Percentiles rank a stretch among this genome's conserved stretches.
phyloP scores from a whole-genome alignment of 2,329 filamentous ascomycete genomes.

The Epichloe gansuensis region DNA sequence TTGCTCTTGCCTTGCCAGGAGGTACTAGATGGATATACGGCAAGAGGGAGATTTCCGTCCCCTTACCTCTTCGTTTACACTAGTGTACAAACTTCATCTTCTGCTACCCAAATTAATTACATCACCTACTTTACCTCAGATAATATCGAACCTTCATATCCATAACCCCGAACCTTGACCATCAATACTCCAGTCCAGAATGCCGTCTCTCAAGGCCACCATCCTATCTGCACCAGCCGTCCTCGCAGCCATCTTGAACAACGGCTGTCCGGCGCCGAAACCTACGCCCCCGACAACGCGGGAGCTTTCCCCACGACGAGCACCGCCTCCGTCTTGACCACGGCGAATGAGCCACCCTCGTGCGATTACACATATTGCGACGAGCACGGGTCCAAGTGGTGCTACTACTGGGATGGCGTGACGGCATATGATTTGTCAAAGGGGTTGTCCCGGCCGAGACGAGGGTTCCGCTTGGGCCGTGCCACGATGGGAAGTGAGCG shows the following conservation, averaged over 20 bases:
- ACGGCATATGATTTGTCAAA: slow-evolving; percentile 21
- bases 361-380: slow-evolving; percentile 27
- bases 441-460: slow-evolving; percentile 27
- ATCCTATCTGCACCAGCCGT: no score
- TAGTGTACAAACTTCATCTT: no score
- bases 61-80: no score
- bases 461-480: slow-evolving; percentile 19
- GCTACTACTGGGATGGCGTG: slow-evolving; percentile 27
- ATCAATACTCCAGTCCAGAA: no score
- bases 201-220: no score
- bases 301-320: neutral
- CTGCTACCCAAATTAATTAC: no score
- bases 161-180: no score
- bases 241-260: neutral
- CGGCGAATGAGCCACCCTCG: slow-evolving; percentile 6
- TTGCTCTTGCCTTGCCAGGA: no score
- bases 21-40: no score
- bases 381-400: slow-evolving; percentile 20
- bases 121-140: no score
- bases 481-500: slow-evolving; percentile 6
- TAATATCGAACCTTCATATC: no score
- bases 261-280: neutral
- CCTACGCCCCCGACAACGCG: neutral
- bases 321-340: neutral
- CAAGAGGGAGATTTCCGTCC: no score